These are phyloP conservation scores for Naganishia sp. DNA, from an alignment of 1,284 basidiomycete genomes.

Conservation along the genomic window DNA sequence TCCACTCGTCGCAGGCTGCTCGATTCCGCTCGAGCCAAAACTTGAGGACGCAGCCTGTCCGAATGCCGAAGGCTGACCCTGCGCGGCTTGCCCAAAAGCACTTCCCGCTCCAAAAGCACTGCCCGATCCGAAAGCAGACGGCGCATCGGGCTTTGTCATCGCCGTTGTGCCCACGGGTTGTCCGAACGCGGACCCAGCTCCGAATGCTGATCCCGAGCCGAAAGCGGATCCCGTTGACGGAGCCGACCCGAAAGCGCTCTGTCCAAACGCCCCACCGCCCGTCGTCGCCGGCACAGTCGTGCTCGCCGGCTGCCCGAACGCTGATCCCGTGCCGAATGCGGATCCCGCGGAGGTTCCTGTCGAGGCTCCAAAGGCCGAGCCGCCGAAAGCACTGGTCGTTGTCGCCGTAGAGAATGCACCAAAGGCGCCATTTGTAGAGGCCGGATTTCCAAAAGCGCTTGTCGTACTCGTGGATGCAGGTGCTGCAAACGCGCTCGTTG, in stretches of 20 bases:
- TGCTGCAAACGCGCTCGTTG: slow-evolving; percentile 33
- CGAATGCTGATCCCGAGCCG: slow-evolving; percentile 37
- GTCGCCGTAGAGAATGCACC: slow-evolving; percentile 41
- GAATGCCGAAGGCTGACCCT: slow-evolving; percentile 38
- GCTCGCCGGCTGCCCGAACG: slow-evolving; percentile 36
- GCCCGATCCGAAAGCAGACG: slow-evolving; percentile 48
- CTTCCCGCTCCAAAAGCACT: slow-evolving; percentile 58
- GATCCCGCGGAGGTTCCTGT: slow-evolving; percentile 43
- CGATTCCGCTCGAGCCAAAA: neutral
- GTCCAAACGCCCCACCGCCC: slow-evolving; percentile 47
- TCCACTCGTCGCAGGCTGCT: neutral
- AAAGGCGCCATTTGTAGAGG: slow-evolving; percentile 40
- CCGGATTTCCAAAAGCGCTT: slow-evolving; percentile 41
- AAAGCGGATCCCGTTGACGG: slow-evolving; percentile 40
- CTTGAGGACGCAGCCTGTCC: slow-evolving; percentile 30
- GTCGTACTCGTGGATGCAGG: slow-evolving; percentile 7
- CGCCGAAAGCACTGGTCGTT: slow-evolving; percentile 49
- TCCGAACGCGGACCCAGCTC: slow-evolving; percentile 31
- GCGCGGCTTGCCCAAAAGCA: slow-evolving; percentile 29
- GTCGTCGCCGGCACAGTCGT: slow-evolving; percentile 28
- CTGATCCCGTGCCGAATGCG: slow-evolving; percentile 44
- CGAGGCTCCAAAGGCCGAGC: slow-evolving; percentile 45
- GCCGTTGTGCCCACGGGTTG: slow-evolving; percentile 1
- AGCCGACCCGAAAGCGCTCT: slow-evolving; percentile 45
- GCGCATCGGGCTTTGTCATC: slow-evolving; percentile 7